Evolutionary conservation across 495 filamentous ascomycete species (phyloP), one percentile per base, ranked within the genome.

Genomic region (Podospora anserina): DNA sequence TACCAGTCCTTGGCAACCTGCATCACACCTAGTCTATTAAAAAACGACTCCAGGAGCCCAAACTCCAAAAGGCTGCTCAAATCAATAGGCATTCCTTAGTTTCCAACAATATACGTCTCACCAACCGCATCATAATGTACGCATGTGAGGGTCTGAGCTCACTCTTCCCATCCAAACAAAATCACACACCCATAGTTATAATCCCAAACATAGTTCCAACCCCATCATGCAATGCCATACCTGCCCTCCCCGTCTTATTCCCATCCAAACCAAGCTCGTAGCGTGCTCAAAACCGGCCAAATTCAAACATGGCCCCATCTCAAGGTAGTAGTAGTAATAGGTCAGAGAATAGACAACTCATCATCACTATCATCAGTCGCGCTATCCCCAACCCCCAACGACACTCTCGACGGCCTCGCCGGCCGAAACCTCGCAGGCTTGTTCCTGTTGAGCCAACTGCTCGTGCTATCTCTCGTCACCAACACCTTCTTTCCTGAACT

Each of bases 341-440:
- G 30, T 63, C 32, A 63, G 30, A 63, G 15, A 63, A 63, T 39
- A 28, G 61, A 63, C 67, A 71, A 53, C 56, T 71, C 70, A 62
- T 71, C 70, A 18, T 68, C 70, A 58, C 70, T 71, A 6, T 65
- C 70, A 27, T 27, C 69, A 2, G 19, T 64, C 32, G 5, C 63
- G 20, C 19, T 4, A 16, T 28, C 57, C 32, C 6, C 55, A 16
- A 0, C 34, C 57, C 67, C 66, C 57, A 68, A 49, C 61, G 66
- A 68, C 39, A 66, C 49, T 49, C 63, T 59, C 3, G 66, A 34
- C 26, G 63, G 44, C 32, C 63, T 32, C 59, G 59, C 59, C 2
- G 59, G 64, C 55, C 6, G 28, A 28, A 70, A 70, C 32, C 68
- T 61, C 0, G 65, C 61, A 0, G 68, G 68, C 16, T 67, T 67